These are phyloP conservation scores for Oryza glumipatula DNA, from an alignment of 176 grass and related monocot species.

Conservation along the genomic window DNA sequence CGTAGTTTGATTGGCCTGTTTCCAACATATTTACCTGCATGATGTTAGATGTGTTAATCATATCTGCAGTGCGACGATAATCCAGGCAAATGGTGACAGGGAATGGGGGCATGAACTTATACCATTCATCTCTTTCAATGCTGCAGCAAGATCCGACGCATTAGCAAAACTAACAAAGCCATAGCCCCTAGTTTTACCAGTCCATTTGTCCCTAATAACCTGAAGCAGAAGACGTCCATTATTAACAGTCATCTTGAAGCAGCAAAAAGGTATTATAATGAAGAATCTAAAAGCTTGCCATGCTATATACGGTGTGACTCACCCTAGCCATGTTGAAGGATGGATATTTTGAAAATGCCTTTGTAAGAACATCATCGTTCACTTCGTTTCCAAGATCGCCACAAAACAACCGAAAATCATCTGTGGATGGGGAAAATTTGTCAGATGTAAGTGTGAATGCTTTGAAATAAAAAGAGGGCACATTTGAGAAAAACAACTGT, in stretches of 20 bases:
- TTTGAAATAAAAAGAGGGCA: not conserved
- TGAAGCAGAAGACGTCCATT: constrained; percentile 28
- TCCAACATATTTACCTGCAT: constrained; percentile 88
- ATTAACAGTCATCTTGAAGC: not conserved
- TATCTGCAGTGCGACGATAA: not conserved
- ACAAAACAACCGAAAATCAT: constrained; percentile 92
- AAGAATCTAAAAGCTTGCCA: not conserved
- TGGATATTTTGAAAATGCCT: constrained; percentile 71
- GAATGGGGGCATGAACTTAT: not conserved
- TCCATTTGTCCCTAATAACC: constrained; percentile 77
- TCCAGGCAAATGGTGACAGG: not conserved
- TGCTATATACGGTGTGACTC: constrained; percentile 7
- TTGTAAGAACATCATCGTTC: constrained; percentile 77
- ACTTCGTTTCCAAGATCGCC: constrained; percentile 96
- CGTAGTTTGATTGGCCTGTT: constrained; percentile 81
- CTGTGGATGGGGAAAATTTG: constrained; percentile 32
- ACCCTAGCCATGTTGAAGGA: constrained; percentile 92
- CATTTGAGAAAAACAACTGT: constrained; percentile 3
- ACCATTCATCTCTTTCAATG: constrained; percentile 86
- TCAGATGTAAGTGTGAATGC: not conserved
- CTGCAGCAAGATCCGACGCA: constrained; percentile 61
- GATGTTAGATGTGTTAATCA: constrained; percentile 26
- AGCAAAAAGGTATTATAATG: not conserved
- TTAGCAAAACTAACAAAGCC: constrained; percentile 84
- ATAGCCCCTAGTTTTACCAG: constrained; percentile 76